Evolutionary conservation across 2,329 filamentous ascomycete genomes (phyloP).

Genomic region (Domatiomyces catenatus): DNA sequence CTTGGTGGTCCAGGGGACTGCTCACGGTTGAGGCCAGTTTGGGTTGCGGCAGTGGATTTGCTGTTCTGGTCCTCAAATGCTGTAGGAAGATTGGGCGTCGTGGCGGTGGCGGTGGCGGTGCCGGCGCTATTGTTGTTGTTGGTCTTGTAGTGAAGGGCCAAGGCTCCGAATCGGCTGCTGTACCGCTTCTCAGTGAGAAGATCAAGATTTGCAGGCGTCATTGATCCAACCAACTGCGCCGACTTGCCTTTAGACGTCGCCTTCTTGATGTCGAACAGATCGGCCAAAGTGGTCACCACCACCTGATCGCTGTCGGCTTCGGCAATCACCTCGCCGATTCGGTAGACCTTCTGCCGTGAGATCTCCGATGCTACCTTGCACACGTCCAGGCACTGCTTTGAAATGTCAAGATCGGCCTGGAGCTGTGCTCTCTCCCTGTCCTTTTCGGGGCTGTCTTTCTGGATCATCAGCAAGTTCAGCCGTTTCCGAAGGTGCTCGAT

Average conservation of each 20-base stretch:
- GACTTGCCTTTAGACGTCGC: slow-evolving; percentile 23
- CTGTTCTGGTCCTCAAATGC: slow-evolving; percentile 27
- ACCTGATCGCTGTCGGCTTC: slow-evolving; percentile 27
- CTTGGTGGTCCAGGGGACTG: slow-evolving; percentile 13
- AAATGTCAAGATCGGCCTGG: slow-evolving; percentile 23
- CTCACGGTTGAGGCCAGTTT: slow-evolving; percentile 11
- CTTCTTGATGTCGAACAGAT: slow-evolving; percentile 29
- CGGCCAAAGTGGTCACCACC: slow-evolving; percentile 28
- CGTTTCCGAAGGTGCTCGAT: slow-evolving; percentile 23
- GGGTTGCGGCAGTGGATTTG: slow-evolving; percentile 18
- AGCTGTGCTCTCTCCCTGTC: slow-evolving; percentile 20
- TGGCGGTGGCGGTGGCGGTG: slow-evolving; percentile 9
- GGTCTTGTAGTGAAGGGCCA: not conserved
- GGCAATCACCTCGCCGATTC: slow-evolving; percentile 24
- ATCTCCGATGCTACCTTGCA: slow-evolving; percentile 24
- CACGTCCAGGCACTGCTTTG: slow-evolving; percentile 26
- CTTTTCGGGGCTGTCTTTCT: slow-evolving; percentile 8
- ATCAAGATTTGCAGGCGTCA: slow-evolving; percentile 20
- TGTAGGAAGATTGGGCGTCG: slow-evolving; percentile 15
- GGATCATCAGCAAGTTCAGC: slow-evolving; percentile 17
- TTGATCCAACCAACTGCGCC: slow-evolving; percentile 25
- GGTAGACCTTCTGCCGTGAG: slow-evolving; percentile 22
- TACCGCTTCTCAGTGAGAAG: slow-evolving; percentile 17
- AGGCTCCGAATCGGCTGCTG: slow-evolving; percentile 1
- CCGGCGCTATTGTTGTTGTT: not conserved